Conservation (phyloP, 805 yeast species). For the Cyberlindnera bimundalis region DNA sequence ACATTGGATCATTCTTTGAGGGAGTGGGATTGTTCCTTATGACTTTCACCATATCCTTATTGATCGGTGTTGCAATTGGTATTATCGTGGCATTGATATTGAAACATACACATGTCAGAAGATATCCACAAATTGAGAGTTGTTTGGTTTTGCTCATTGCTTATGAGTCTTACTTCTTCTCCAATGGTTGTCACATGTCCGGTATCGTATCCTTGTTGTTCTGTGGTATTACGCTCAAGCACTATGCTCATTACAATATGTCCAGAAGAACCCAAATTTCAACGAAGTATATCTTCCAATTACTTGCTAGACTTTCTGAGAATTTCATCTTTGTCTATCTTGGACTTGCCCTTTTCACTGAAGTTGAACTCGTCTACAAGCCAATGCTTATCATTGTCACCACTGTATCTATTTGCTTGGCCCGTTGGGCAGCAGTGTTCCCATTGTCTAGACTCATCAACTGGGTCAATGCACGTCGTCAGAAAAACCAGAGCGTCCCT, state of each 20-base stretch:
- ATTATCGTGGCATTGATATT: slow-evolving; percentile 82
- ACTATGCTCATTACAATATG: slow-evolving; percentile 97
- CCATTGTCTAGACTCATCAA: slow-evolving; percentile 85
- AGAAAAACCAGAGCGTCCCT: slow-evolving; percentile 48
- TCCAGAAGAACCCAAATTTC: slow-evolving; percentile 96
- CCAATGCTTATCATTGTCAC: slow-evolving; percentile 91
- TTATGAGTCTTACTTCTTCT: slow-evolving; percentile 93
- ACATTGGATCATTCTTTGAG: slow-evolving; percentile 75
- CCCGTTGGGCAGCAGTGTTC: slow-evolving; percentile 97
- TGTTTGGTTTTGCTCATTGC: slow-evolving; percentile 88
- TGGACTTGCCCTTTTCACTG: slow-evolving; percentile 92
- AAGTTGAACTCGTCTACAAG: slow-evolving; percentile 91
- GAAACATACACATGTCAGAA: slow-evolving; percentile 88
- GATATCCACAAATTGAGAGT: slow-evolving; percentile 97
- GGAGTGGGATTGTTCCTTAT: slow-evolving; percentile 91
- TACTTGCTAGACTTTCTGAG: slow-evolving; percentile 91
- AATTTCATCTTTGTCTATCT: slow-evolving; percentile 94
- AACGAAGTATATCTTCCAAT: slow-evolving; percentile 89
- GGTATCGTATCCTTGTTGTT: slow-evolving; percentile 93
- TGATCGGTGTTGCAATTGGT: slow-evolving; percentile 88
- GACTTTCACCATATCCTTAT: slow-evolving; percentile 86
- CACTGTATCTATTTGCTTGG: slow-evolving; percentile 83
- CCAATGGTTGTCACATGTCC: slow-evolving; percentile 99
- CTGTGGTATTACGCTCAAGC: slow-evolving; percentile 95
- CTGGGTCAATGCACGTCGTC: slow-evolving; percentile 64